These are phyloP conservation scores for Cocos nucifera DNA, from an alignment of 176 grass and related monocot species.

Conservation along the genomic window DNA sequence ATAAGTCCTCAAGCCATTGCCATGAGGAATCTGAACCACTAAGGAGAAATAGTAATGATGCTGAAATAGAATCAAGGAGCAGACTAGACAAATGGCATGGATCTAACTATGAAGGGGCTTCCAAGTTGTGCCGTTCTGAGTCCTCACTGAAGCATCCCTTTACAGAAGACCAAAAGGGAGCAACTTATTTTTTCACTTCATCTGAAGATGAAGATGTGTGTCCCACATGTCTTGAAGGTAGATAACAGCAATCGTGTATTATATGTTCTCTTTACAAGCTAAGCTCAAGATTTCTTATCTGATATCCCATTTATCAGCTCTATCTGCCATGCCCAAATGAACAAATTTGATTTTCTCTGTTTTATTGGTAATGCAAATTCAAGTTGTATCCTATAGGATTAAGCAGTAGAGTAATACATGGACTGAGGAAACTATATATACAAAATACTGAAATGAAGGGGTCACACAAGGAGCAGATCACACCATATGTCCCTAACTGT, in stretches of 20 bases:
- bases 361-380: no score
- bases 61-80: slow-evolving; percentile 37
- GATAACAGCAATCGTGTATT: not conserved
- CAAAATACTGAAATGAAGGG: no score
- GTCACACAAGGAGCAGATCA: no score
- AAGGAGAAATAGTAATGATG: slow-evolving; percentile 36
- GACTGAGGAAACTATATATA: no score
- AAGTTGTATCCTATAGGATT: no score
- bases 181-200: slow-evolving; percentile 52
- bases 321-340: not conserved
- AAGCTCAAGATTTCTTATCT: not conserved
- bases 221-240: slow-evolving; percentile 98
- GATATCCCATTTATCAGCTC: not conserved
- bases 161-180: slow-evolving; percentile 43
- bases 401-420: no score
- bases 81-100: slow-evolving; percentile 38
- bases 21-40: slow-evolving; percentile 65
- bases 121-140: slow-evolving; percentile 42
- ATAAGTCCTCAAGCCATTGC: slow-evolving; percentile 50
- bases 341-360: no score
- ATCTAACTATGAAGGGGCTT: slow-evolving; percentile 59
- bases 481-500: no score
- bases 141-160: slow-evolving; percentile 39
- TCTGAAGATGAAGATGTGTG: slow-evolving; percentile 94
- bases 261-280: not conserved